Evolutionary conservation across 306 rosid genomes (phyloP), one percentile per base, ranked within the genome.

Genomic region (Malus sylvestris): DNA sequence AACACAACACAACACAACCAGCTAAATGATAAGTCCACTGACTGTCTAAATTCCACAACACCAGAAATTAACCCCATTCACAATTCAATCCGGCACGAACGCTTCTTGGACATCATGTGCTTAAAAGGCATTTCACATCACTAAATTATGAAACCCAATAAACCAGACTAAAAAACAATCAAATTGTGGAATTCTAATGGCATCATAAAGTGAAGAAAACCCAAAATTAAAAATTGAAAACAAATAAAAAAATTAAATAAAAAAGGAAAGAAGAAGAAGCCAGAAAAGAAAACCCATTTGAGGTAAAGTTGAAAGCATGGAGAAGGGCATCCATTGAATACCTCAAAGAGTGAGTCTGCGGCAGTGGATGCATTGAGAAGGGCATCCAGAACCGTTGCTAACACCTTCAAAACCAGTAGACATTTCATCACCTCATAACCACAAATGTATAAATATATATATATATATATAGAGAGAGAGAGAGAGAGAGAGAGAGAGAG

Each of bases 371-470:
- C 97, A 23, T 78, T 74, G 78, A 94, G 80, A 33, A 94, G 88
- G 4, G 91, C 87, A 70, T 90, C 98, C 1, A 94, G 97, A 67
- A 91, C 97, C 2, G 89, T 76, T 19, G 91, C 68, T 9, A 96
- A 90, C 45, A 91, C 93, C 93, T 91, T 77, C n/a, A 57, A 35
- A 45, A 69, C 63, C 12, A 20, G 67, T 38, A 52, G 22, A 72
- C 52, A 75, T 57, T 76, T 42, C 40, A 68, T 52, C 23, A 79
- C 25, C 42, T 11, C 66, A 27, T 20, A 27, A 12, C 4, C 42
- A n/a, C 19, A 44, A 71, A 67, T 30, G 20, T 32, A 2, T 32
- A 4, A 2, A 27, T 27, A 27, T 0, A 27, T 27, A 27, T 27
- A 1, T 1, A 27, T 27, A 27, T 27, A 4, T 32, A 32, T 30